Evolutionary conservation across 495 filamentous ascomycete genomes (phyloP).

Genomic region (Trichoderma asperelloides): DNA sequence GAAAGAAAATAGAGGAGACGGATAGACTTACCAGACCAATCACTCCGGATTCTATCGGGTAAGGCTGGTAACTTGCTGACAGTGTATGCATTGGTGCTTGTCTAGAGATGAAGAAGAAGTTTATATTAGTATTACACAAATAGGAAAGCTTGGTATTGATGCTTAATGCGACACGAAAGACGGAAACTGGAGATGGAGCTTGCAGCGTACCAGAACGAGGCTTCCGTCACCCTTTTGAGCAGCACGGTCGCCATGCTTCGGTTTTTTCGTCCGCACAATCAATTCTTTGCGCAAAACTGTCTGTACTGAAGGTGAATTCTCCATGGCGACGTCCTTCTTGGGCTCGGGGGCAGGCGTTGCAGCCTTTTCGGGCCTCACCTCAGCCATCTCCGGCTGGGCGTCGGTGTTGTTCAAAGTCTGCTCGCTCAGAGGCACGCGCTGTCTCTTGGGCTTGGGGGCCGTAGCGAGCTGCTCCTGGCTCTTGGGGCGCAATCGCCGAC

Average conservation of each 20-base stretch:
- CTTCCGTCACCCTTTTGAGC: conserved; percentile 50
- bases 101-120: conserved; percentile 38
- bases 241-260: conserved; percentile 44
- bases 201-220: conserved; percentile 49
- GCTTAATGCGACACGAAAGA: background rate
- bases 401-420: conserved; percentile 41
- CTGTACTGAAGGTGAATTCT: conserved; percentile 17
- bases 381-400: conserved; percentile 35
- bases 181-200: conserved; percentile 4
- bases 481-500: conserved; percentile 57
- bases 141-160: background rate
- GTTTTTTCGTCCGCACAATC: conserved; percentile 52
- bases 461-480: conserved; percentile 55
- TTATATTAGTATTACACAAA: background rate
- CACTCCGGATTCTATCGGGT: conserved; percentile 60
- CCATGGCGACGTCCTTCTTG: conserved; percentile 35
- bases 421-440: conserved; percentile 52
- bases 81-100: conserved; percentile 75
- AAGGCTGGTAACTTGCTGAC: conserved; percentile 77
- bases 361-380: conserved; percentile 37
- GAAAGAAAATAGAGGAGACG: conserved; percentile 40
- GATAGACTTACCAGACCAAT: conserved; percentile 31
- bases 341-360: conserved; percentile 24
- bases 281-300: conserved; percentile 36
- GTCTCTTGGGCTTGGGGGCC: conserved; percentile 63